These are phyloP conservation scores for Isabelozyma rhagii DNA, from an alignment of 805 yeast species.

Conservation along the genomic window DNA sequence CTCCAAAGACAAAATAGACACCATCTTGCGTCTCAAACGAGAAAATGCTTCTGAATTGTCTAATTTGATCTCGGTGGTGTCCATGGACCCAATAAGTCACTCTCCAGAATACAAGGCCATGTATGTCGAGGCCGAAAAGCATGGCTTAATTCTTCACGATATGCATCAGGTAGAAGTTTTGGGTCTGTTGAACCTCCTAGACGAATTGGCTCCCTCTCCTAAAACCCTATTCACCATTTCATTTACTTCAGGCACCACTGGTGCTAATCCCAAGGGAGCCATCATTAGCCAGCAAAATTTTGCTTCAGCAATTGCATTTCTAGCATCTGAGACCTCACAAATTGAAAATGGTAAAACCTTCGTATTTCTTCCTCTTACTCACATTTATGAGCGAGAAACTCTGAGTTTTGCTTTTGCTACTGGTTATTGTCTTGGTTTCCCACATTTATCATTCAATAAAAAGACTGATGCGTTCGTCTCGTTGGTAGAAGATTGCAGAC, in stretches of 20 bases:
- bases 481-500: constrained; percentile 27
- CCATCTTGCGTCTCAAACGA: constrained; percentile 10
- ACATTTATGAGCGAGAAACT: constrained; percentile 31
- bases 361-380: constrained; percentile 35
- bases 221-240: constrained; percentile 55
- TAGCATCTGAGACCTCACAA: constrained; percentile 21
- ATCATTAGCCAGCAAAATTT: constrained; percentile 50
- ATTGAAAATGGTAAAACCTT: constrained; percentile 7
- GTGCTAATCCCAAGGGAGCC: constrained; percentile 67
- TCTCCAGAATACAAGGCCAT: neutral
- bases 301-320: constrained; percentile 43
- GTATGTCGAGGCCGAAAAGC: constrained; percentile 13
- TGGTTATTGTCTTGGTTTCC: constrained; percentile 32
- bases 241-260: constrained; percentile 77
- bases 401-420: constrained; percentile 14
- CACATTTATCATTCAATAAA: constrained; percentile 14
- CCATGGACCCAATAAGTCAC: constrained; percentile 17
- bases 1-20: constrained; percentile 12
- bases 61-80: constrained; percentile 17
- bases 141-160: constrained; percentile 23
- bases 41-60: constrained; percentile 10
- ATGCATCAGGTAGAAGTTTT: constrained; percentile 27
- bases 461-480: constrained; percentile 17
- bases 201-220: constrained; percentile 45
- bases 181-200: constrained; percentile 28